These are phyloP conservation scores for Pseudohalonectria lignicola DNA, from an alignment of 2,329 filamentous ascomycete genomes.

Conservation along the genomic window DNA sequence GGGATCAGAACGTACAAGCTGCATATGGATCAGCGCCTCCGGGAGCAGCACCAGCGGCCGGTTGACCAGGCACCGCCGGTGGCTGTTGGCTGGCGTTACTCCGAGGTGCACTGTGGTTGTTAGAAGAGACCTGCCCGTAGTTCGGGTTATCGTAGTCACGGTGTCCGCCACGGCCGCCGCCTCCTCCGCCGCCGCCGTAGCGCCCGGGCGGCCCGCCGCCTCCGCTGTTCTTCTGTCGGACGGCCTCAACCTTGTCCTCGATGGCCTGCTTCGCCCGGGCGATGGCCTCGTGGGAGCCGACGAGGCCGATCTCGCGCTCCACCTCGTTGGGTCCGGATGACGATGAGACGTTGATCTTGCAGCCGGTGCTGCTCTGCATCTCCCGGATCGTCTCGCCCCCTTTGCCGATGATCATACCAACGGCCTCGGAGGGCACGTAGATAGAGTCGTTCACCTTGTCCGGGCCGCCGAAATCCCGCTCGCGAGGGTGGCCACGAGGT, in stretches of 20 bases:
- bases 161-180: conserved; percentile 26
- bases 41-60: conserved; percentile 31
- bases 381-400: conserved; percentile 90
- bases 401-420: conserved; percentile 95
- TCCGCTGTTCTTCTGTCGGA: conserved; percentile 46
- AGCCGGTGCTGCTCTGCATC: conserved; percentile 78
- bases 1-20: conserved; percentile 45
- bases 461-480: conserved; percentile 24
- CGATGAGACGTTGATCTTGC: conserved; percentile 90
- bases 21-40: conserved; percentile 60
- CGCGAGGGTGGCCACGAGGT: too few relatives aligned
- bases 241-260: conserved; percentile 84
- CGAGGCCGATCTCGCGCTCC: conserved; percentile 77
- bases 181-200: conserved; percentile 26
- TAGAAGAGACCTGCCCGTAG: conserved; percentile 35
- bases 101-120: conserved; percentile 32
- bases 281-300: conserved; percentile 69
- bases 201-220: conserved; percentile 32
- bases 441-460: conserved; percentile 77
- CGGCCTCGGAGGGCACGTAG: conserved; percentile 78
- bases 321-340: conserved; percentile 66
- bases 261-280: conserved; percentile 73
- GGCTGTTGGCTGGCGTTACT: conserved; percentile 29
- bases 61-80: conserved; percentile 26
- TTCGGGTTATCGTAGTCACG: conserved; percentile 45